Base-by-base conservation (phyloP, 192 early-diverging fungal species). In the Podila minutissima region DNA sequence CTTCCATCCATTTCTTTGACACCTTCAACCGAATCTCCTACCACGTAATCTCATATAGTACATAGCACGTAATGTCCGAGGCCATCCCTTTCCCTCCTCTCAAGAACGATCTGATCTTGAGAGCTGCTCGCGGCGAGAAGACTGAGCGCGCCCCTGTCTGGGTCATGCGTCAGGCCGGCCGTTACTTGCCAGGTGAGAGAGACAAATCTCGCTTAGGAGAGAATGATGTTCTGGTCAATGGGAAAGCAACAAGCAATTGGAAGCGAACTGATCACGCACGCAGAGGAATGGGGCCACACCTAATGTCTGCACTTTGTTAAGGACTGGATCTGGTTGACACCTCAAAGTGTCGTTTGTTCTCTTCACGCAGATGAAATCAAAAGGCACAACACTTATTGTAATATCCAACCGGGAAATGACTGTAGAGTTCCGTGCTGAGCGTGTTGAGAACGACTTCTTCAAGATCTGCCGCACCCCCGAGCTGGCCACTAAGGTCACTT, bases 141-240 rank as follows among this genome's bases (percentile, higher is more conserved):
- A 85, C 94, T 49, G 88, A 94, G 77, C 90, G 93, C 37, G 89
- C 91, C 12, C 93, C 93, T 19, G 94, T 98, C n/a, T 99, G 98
- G 98, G 95, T 97, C 83, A 98, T 98, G 97, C 89, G 98, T 55
- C 98, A 99, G 85, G 98, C 98, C 11, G 98, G 98, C 15, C 90
- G 98, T 20, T 98, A 98, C 70, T 87, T 99, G 81, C 96, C 98
- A 62, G 94, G 93, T 95, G 88, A 73, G 75, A 59, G 20, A 24
- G n/a, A 24, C 7, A 22, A 22, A 24, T n/a, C n/a, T 17, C 6
- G 8, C 35, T 26, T 20, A 0, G 0, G 5, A 55, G 53, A 55
- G 8, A 6, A 24, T 53, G 53, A 24, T 55, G 20, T 74, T 4
- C 13, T 12, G 41, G 13, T 17, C 11, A 15, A 46, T 13, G 13